Evolutionary conservation across 495 filamentous ascomycete genomes (phyloP), one percentile per base, ranked within the genome.

Genomic region (Penicillium taxi): DNA sequence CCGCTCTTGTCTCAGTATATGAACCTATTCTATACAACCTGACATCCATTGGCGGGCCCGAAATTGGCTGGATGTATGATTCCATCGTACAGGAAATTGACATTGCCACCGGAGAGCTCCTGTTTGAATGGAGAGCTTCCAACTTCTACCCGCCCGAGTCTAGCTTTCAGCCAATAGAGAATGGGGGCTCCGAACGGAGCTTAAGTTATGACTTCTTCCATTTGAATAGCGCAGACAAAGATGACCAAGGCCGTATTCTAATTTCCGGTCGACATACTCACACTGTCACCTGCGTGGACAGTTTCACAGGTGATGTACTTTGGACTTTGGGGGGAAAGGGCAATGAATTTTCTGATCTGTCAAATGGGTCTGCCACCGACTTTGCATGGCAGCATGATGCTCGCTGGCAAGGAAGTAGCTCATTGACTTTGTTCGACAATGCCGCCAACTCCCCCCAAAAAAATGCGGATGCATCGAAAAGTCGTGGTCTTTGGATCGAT

Each of bases 211-310:
- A 78, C 44, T 76, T 71, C 47, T 75, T 72, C 52, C 74, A 77
- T 42, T 65, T 78, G 42, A 76, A 77, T 52, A 72, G 68, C 29
- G 63, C 78, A 33, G 74, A 77, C 54, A 74, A 76, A 48, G 54
- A 70, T 42, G 39, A 48, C 4, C 50, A 65, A 6, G 73, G 74
- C 5, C 66, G 67, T 35, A 78, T 76, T 39, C 46, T 78, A 4
- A 58, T 78, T 17, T 78, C 75, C 4, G 66, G 60, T 6, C 67
- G 74, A 8, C 66, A 78, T 40, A 64, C 63, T 14, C 65, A 69
- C 48, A 59, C 70, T 7, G 32, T 62, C 14, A 52, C 47, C 13
- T 59, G 53, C 26, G 59, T 80, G 16, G 67, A 69, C 46, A 64
- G 68, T 30, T 58, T 66, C 28, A 68, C 67, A 22, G 74, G 75